Base-by-base conservation (phyloP, 805 yeast species). In the Lipomyces anomalus region DNA sequence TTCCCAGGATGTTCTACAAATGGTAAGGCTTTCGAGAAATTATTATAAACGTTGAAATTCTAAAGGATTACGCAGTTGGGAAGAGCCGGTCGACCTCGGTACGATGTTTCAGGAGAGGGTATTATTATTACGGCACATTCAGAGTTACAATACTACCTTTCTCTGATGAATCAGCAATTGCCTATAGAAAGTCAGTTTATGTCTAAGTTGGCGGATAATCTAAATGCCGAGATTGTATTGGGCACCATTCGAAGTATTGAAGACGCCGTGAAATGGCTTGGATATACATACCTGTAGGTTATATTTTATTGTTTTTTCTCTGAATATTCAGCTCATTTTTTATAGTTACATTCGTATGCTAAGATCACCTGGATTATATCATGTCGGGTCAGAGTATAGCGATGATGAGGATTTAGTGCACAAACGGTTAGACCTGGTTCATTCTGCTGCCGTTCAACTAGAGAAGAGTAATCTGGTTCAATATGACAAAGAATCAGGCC, bases 371-470 rank as follows among this genome's bases (percentile, higher is more conserved):
- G 74, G 66, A 0, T 60, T 82, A 11, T 94, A 92, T 60, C 84
- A 79, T 44, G 88, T 84, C 40, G 87, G 87, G 2, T 71, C 79
- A 0, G 83, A 78, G 6, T 75, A 79, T 58, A 74, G 68, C 3
- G 69, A 68, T 35, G 88, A 82, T 54, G 60, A 62, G 7, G 58
- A 66, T 0, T 62, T 85, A 24, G 54, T 59, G 6, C 67, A 74
- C 61, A 78, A 79, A 56, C 64, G 95, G 51, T 65, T 68, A 6
- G 89, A 85, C 55, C 62, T 92, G 49, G 73, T 75, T 0, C 94
- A 89, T 60, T 78, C 95, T 1, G 95, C 95, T 0, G 67, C 94
- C 37, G 62, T 70, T 0, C 56, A 76, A 3, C 69, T 92, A 36
- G 71, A 73, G 7, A 71, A 75, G 42, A 68, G 75, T 52, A 75